Evolutionary conservation across 176 grass and related monocot genomes (phyloP).

Genomic region (Avena insularis): DNA sequence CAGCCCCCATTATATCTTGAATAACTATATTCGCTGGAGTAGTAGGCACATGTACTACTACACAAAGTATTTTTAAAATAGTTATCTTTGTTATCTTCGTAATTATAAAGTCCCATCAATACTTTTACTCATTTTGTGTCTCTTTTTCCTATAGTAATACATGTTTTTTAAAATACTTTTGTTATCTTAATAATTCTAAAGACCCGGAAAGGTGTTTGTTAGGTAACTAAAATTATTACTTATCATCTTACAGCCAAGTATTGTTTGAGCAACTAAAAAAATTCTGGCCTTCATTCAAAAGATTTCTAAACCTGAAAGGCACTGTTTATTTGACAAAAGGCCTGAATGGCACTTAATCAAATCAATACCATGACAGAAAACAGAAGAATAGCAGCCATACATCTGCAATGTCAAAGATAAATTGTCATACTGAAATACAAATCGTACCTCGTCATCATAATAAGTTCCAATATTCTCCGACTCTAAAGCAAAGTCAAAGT

Average conservation of each 20-base stretch:
- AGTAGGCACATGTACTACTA: background rate
- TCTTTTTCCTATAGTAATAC: background rate
- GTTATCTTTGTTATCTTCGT: background rate
- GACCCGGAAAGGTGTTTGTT: background rate
- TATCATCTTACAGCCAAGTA: constrained; percentile 2
- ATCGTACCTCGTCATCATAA: constrained; percentile 69
- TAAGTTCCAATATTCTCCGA: constrained; percentile 85
- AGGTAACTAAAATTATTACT: background rate
- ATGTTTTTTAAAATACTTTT: no score
- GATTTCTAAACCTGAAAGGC: background rate
- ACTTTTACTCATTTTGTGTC: background rate
- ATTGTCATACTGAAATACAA: constrained; percentile 34
- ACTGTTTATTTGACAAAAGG: background rate
- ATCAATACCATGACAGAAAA: constrained; percentile 29
- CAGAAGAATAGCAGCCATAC: constrained; percentile 14
- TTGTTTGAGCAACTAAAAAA: background rate
- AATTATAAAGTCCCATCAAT: background rate
- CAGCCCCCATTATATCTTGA: background rate
- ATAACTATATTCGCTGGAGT: background rate
- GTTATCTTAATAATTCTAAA: no score
- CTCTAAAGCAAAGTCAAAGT: constrained; percentile 79
- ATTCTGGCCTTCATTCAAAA: background rate
- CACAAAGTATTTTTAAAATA: background rate
- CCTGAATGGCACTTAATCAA: constrained; percentile 13
- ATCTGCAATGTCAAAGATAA: constrained; percentile 5